phyloP scores from a whole-genome alignment of 225 moss, liverwort and hornwort species.

The Straminergon stramineum region DNA sequence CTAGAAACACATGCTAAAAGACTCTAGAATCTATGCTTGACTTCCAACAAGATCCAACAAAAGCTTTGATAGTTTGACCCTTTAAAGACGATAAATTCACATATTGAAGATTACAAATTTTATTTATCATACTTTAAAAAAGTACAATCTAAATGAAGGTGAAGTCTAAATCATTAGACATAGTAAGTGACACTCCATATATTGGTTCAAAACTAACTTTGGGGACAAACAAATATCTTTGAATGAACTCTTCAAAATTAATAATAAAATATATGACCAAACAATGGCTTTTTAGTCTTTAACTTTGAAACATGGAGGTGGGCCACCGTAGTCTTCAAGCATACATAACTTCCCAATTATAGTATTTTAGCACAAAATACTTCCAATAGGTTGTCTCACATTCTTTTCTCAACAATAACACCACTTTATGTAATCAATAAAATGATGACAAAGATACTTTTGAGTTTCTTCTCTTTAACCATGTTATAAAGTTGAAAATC shows the following conservation, averaged over 20 bases:
- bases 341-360: not conserved
- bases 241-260: not conserved
- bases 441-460: not conserved
- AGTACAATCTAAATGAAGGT: no score
- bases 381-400: not conserved
- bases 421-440: not conserved
- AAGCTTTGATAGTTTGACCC: not conserved
- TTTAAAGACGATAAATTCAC: no score
- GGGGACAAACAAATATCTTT: not conserved
- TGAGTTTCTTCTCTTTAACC: not conserved
- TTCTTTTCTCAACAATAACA: not conserved
- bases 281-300: not conserved
- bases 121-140: no score
- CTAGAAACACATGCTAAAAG: accelerated
- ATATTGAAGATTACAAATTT: no score
- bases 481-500: not conserved
- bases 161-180: not conserved
- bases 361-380: not conserved
- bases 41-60: not conserved
- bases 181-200: not conserved
- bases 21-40: not conserved
- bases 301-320: accelerated
- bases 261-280: not conserved
- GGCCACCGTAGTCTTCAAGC: accelerated
- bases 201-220: not conserved